Conservation (phyloP, 1,284 basidiomycete species). For the Dichomitus squalens region DNA sequence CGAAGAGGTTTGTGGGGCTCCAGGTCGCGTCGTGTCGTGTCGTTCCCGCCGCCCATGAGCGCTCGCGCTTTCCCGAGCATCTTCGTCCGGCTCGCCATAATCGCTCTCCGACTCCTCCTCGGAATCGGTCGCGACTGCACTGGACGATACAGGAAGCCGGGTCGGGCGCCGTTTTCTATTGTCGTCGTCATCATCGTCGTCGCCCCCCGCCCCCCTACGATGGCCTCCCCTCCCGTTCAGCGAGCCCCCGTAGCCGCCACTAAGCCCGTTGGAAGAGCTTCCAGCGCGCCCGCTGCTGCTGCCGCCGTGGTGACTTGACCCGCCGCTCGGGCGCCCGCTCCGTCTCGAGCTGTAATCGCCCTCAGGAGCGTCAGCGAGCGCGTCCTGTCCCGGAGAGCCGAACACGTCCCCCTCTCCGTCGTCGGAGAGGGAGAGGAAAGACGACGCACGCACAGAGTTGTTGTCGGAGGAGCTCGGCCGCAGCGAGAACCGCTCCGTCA, state of each 20-base stretch:
- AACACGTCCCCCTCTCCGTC: constrained; percentile 15
- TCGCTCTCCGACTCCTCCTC: constrained; percentile 44
- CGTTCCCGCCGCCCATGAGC: constrained; percentile 3
- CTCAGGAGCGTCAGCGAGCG: constrained; percentile 14
- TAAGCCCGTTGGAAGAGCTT: constrained; percentile 15
- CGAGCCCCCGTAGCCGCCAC: constrained; percentile 12
- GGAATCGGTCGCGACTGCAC: constrained; percentile 37
- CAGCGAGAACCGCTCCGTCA: constrained; percentile 21
- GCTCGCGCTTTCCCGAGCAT: constrained; percentile 30
- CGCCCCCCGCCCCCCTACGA: constrained; percentile 29
- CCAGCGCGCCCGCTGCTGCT: constrained; percentile 9
- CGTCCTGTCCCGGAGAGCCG: constrained; percentile 1
- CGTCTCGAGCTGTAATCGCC: constrained; percentile 20
- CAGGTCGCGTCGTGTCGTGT: constrained; percentile 20
- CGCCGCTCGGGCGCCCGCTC: constrained; percentile 27
- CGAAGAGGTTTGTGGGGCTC: constrained; percentile 8
- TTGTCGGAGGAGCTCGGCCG: not conserved
- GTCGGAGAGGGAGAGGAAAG: not conserved
- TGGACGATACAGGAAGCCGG: constrained; percentile 27
- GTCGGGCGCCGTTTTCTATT: constrained; percentile 34
- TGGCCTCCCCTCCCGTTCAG: constrained; percentile 27
- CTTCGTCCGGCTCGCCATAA: constrained; percentile 47
- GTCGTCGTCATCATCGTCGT: constrained; percentile 35
- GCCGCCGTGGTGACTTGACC: constrained; percentile 11
- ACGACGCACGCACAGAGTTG: constrained; percentile 10